phyloP scores from a whole-genome alignment of 2,329 filamentous ascomycete species.

The Parastagonospora nodorum region DNA sequence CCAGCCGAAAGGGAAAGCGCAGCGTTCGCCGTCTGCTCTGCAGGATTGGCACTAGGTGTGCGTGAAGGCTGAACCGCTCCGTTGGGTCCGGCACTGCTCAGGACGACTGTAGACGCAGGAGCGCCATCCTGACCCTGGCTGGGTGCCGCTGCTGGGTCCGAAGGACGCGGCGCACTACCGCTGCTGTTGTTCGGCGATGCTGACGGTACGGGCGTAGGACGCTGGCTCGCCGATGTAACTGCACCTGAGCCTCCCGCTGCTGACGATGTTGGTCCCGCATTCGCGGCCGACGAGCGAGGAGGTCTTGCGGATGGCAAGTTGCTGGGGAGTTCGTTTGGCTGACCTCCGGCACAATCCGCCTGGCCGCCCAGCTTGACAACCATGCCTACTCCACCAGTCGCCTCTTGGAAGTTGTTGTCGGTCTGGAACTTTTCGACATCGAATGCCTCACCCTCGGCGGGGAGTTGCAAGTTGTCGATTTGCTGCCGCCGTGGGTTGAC shows the following conservation, averaged over 20 bases:
- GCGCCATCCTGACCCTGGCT: neutral
- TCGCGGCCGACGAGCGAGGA: neutral
- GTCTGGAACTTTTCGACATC: constrained; percentile 35
- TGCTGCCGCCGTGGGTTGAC: constrained; percentile 28
- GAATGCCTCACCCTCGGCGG: constrained; percentile 30
- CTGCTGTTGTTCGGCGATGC: neutral
- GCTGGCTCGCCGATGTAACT: too few species aligned
- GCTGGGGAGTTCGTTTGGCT: constrained; percentile 8
- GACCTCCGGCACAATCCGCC: constrained; percentile 19
- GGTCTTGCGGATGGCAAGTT: constrained; percentile 9
- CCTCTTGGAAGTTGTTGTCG: constrained; percentile 34
- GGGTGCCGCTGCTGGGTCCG: neutral
- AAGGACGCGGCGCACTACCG: neutral
- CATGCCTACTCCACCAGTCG: constrained; percentile 40
- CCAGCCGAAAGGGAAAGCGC: constrained; percentile 1
- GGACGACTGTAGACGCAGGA: constrained; percentile 5
- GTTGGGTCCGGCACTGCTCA: constrained; percentile 4
- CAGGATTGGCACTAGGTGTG: constrained; percentile 4
- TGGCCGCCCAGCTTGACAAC: constrained; percentile 38
- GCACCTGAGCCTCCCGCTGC: constrained; percentile 1
- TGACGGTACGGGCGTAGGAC: neutral
- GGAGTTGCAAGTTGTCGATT: constrained; percentile 29
- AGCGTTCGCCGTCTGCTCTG: constrained; percentile 20
- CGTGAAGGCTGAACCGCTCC: neutral
- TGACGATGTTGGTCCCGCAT: neutral